Evolutionary conservation across 129 eudicot species (phyloP), one percentile per base, ranked within the genome.

Genomic region (Solidago caesia): DNA sequence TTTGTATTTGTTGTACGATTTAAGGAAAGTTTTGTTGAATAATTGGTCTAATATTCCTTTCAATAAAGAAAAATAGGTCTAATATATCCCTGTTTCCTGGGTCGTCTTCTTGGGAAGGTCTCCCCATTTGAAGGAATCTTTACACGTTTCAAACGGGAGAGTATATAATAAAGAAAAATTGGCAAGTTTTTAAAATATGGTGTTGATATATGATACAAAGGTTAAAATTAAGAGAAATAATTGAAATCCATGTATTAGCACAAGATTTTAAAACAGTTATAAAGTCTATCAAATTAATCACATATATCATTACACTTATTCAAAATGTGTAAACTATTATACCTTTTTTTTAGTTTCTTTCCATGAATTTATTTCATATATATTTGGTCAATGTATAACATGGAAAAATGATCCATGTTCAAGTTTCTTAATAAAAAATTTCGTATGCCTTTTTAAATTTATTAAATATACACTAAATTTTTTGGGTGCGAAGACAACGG

Each of bases 51-150:
- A 21, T 21, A 21, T 21, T 0, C 21, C 21, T 21, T 21, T 21
- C 21, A 21, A 21, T 21, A 21, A 21, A 21, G 21, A 21, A 21
- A 21, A 21, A 21, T 21, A 21, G 21, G 55, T 25, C 27, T 11
- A 70, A 64, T 1, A 59, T 21, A 59, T 15, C 74, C 63, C 33
- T 51, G 74, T 70, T 70, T 70, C 49, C 27, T 51, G 64, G 64
- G 75, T 70, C 75, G 75, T 70, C 64, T 70, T 70, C 64, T 70
- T 70, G 75, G 75, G 75, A 52, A 70, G 64, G 64, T 52, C 62
- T 70, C 74, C 49, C 49, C 21, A 52, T 33, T 52, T 52, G 49
- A 15, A 41, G 49, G 74, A 70, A 70, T 70, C 74, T 70, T 70
- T 70, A 29, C 74, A 70, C 74, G 74, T 70, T 64, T 41, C 25